Base-by-base conservation (phyloP, 1,284 basidiomycete species). In the Gymnopus androsaceus region DNA sequence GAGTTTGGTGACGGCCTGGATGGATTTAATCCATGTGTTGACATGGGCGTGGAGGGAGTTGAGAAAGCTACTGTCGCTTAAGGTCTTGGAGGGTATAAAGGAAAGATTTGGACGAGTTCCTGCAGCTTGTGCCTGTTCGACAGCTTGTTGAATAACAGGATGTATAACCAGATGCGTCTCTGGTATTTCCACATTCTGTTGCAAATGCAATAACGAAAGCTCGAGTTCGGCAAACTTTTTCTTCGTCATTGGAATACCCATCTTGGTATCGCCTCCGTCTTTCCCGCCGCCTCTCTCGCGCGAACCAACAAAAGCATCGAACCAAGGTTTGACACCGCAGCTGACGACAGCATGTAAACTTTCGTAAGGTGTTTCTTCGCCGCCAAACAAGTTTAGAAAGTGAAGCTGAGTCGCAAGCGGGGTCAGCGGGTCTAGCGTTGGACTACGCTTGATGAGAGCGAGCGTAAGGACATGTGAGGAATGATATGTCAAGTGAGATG, bases 181-280 rank as follows among this genome's bases (percentile, higher is more conserved):
- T 0, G 97, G 97, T 46, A 99, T 98, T 75, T 98, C 96, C 61
- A 98, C 95, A 67, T 98, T 98, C 73, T 99, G 96, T 69, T 99
- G 97, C 3, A 99, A 81, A 68, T 99, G 97, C 5, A 98, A 78
- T 7, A 99, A 78, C 4, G 93, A 96, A n/a, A 98, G 78, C 71
- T 99, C 96, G 56, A 99, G 85, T 69, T 99, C 96, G 15, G 96
- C 95, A 68, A 99, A 98, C 74, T 98, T 98, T 80, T 96, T 96
- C 83, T 97, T 98, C 31, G 96, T 95, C 80, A 98, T 94, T 4
- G 97, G 96, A 56, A 99, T 98, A 85, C 90, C 94, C 87, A 95
- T 92, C 74, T 95, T 93, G 48, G 83, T 84, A 65, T 91, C 91
- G 9, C 83, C 88, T 9, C 81, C 83, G 57, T 94, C 92, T 69